phyloP scores from a whole-genome alignment of 1,139 yeast species.

The Hansenula lynferdii region DNA sequence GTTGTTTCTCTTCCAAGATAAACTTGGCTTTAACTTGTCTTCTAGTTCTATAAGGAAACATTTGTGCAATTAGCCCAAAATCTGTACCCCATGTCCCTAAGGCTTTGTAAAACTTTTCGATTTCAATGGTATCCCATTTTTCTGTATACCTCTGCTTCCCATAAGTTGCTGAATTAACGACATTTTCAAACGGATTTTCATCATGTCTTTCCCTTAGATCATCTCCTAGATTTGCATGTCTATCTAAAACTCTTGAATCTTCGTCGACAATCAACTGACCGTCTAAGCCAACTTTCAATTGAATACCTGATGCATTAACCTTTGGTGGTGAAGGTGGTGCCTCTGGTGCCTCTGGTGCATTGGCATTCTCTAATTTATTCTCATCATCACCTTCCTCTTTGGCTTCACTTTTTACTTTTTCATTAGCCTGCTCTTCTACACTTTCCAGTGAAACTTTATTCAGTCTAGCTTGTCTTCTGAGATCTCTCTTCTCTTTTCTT shows the following conservation, averaged over 20 bases:
- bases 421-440: constrained; percentile 22
- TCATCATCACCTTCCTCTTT: constrained; percentile 14
- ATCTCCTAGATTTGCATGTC: constrained; percentile 45
- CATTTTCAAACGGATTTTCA: constrained; percentile 72
- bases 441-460: constrained; percentile 32
- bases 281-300: constrained; percentile 48
- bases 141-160: constrained; percentile 69
- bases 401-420: constrained; percentile 19
- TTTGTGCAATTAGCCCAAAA: constrained; percentile 79
- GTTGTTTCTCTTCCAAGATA: constrained; percentile 71
- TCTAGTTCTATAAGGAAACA: constrained; percentile 85
- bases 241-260: constrained; percentile 67
- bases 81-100: constrained; percentile 94
- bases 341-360: constrained; percentile 28
- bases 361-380: constrained; percentile 35
- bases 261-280: constrained; percentile 62
- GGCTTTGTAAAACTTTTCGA: constrained; percentile 71
- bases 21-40: constrained; percentile 86
- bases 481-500: constrained; percentile 31
- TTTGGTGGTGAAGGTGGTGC: constrained; percentile 20
- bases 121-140: constrained; percentile 76
- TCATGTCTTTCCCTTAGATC: constrained; percentile 46
- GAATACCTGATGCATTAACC: constrained; percentile 27
- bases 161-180: constrained; percentile 74
- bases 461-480: constrained; percentile 40